Evolutionary conservation across 805 yeast genomes (phyloP), one percentile per base, ranked within the genome.

Genomic region (Hanseniaspora lachancei): DNA sequence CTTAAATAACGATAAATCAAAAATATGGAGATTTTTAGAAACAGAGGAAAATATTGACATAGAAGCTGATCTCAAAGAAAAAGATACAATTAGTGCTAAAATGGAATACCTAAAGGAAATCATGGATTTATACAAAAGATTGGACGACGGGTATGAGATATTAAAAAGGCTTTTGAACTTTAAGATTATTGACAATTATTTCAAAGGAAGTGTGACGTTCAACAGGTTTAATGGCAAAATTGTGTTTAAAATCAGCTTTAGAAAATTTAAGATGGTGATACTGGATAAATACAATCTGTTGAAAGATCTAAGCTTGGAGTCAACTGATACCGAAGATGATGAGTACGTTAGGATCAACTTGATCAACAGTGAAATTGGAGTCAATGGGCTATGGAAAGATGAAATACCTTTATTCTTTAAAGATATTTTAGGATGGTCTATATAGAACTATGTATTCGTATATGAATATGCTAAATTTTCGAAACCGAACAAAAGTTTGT

Each of bases 131-230:
- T 46, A 18, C 39, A 46, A 20, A 16, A 16, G 35, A 6, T 10
- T 46, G 10, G 39, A 8, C 5, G 24, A 20, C 5, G 24, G 27
- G 3, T 46, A 46, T 38, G 34, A 20, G 9, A 20, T 32, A 15
- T 13, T 43, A 12, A 43, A 43, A 9, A 43, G 47, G 24, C 21
- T 43, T 4, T 6, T 43, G 16, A 8, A 18, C 10, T n/a, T 27
- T 5, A 43, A 18, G 27, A 24, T 43, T 7, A 63, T 58, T 47
- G 63, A 62, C 23, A 64, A 64, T 32, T n/a, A 60, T 5, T 58
- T 63, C 12, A 61, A 61, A 21, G 49, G 63, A 1, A 56, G 59
- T 1, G 49, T 61, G 7, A 43, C 57, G 1, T 40, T 60, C 20
- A 66, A 62, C 9, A 61, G 40, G 20, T 20, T 32, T 7, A 34